Evolutionary conservation across 257 asterid genomes (phyloP), one percentile per base, ranked within the genome.

Genomic region (Henckelia pumila): DNA sequence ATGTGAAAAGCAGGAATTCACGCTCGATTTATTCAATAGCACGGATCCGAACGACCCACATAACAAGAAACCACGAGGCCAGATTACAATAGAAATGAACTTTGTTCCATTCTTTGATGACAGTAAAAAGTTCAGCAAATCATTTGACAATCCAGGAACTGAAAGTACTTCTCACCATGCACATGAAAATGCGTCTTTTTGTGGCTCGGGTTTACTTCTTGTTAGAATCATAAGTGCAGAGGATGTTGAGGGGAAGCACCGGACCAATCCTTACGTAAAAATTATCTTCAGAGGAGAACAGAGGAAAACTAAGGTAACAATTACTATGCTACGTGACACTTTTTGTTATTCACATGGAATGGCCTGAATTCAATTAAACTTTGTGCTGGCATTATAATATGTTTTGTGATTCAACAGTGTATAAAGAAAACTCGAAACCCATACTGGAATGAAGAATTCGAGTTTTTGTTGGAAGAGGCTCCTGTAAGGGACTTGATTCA

Each of bases 51-150:
- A 75, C 2, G 92, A 89, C 52, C 84, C 81, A 65, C 87, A 64
- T 33, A 85, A 89, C 73, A 80, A 70, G 81, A 87, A 74, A 78
- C 75, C 78, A 0, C 79, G 85, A 32, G 98, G 98, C 23, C 79
- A 71, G 7, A 75, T 92, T 4, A 65, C 69, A 10, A 23, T 87
- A 33, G 88, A 87, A 76, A 24, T 76, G 62, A 81, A 79, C 32
- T 92, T 85, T 14, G 82, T 83, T 49, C 96, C 96, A 19, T 92
- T 92, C 72, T 75, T 53, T 57, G 96, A 89, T 73, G 95, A 85
- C 35, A 80, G 93, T 74, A 68, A 69, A 40, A 82, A 74, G 68
- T 82, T 73, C 7, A 82, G 67, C 10, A 74, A 74, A 62, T 56
- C 75, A 13, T 6, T 32, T 6, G 71, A 58, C 60, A 26, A 47